Evolutionary conservation across 352 stramenopile species (phyloP).

Genomic region (Thalassiosira oceanica): DNA sequence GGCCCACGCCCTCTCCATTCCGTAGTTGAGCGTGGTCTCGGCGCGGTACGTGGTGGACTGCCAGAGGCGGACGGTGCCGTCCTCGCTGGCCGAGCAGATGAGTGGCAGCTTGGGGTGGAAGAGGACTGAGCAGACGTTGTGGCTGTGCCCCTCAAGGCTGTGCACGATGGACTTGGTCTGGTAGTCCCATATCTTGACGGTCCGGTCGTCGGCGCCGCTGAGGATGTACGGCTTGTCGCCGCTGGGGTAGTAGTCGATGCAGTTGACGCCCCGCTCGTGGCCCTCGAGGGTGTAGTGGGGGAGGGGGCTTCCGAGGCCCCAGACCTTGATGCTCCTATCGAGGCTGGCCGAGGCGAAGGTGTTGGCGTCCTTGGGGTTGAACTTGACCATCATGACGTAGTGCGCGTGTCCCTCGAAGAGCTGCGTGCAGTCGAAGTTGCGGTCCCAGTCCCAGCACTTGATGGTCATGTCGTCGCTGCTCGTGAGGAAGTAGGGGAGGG

Average conservation of each 20-base stretch:
- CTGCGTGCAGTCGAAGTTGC: conserved; percentile 84
- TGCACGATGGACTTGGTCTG: conserved; percentile 98
- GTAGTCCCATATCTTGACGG: conserved; percentile 99
- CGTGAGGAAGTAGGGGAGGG: conserved; percentile 93
- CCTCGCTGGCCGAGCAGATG: conserved; percentile 96
- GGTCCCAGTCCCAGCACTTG: conserved; percentile 98
- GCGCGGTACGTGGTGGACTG: conserved; percentile 91
- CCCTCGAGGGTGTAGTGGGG: conserved; percentile 93
- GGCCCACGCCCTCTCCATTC: conserved; percentile 97
- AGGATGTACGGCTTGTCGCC: conserved; percentile 99
- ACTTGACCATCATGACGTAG: conserved; percentile 99
- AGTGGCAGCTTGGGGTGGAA: conserved; percentile 98
- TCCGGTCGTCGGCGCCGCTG: conserved; percentile 93
- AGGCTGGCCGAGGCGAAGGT: conserved; percentile 97
- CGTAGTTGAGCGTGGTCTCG: conserved; percentile 99
- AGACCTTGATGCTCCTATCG: conserved; percentile 95
- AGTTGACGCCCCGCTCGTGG: conserved; percentile 98
- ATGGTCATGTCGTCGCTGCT: conserved; percentile 98
- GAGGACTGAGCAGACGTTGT: conserved; percentile 96
- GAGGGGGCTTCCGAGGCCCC: conserved; percentile 88
- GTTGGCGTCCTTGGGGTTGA: conserved; percentile 99
- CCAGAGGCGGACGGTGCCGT: conserved; percentile 88
- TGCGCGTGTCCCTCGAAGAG: conserved; percentile 93
- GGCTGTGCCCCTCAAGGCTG: conserved; percentile 96
- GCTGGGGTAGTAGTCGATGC: conserved; percentile 97